Evolutionary conservation across 148 eudicot genomes (phyloP).

Genomic region (Polygonum aviculare): DNA sequence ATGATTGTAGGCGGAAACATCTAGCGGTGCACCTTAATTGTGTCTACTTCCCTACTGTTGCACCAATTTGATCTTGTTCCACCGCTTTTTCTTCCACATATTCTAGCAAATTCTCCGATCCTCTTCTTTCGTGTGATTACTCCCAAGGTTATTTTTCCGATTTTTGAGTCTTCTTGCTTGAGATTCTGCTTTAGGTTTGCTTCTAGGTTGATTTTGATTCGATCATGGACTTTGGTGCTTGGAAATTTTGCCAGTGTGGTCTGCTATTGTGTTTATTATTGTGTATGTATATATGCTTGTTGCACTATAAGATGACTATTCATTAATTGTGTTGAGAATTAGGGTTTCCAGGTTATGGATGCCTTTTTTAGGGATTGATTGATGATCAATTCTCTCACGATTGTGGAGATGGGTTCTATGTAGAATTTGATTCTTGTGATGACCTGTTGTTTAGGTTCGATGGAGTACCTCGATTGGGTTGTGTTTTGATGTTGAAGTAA

Average conservation of each 20-base stretch:
- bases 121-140: neutral
- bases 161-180: neutral
- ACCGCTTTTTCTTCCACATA: neutral
- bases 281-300: neutral
- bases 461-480: neutral
- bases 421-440: neutral
- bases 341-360: neutral
- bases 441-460: neutral
- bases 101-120: neutral
- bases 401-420: neutral
- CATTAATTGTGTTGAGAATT: neutral
- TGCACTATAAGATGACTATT: neutral
- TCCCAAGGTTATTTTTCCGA: neutral
- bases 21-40: conserved; percentile 81
- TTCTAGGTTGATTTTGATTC: neutral
- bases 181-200: no score
- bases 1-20: conserved; percentile 99
- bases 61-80: neutral
- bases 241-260: neutral
- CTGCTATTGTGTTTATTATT: neutral
- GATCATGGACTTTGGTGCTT: neutral
- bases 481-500: neutral
- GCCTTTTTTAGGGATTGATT: neutral
- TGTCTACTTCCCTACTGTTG: neutral
- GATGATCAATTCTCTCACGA: neutral